These are phyloP conservation scores for Mucor ambiguus DNA, from an alignment of 371 early-diverging fungal species.

Conservation along the genomic window DNA sequence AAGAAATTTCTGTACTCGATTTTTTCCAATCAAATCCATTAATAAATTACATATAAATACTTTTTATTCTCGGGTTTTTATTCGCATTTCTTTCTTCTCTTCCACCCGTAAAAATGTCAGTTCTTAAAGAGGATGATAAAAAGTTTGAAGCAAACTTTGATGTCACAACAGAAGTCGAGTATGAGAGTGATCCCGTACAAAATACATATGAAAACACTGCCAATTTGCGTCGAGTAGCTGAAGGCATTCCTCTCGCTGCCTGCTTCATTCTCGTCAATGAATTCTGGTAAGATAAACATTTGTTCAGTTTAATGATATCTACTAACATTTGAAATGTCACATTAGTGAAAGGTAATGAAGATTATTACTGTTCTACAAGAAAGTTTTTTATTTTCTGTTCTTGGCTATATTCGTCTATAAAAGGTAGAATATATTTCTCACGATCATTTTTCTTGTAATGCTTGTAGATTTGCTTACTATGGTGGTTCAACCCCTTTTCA, in stretches of 20 bases:
- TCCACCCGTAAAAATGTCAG: not conserved
- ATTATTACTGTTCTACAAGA: not conserved
- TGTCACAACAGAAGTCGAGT: slow-evolving; percentile 22
- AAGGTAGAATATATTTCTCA: slow-evolving; percentile 12
- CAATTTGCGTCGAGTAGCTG: slow-evolving; percentile 36
- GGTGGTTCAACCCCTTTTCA: slow-evolving; percentile 71
- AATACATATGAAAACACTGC: slow-evolving; percentile 12
- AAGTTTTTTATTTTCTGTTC: not conserved
- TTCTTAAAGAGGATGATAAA: slow-evolving; percentile 30
- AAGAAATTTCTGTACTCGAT: not conserved
- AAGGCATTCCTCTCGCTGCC: slow-evolving; percentile 50
- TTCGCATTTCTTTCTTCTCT: slow-evolving; percentile 11
- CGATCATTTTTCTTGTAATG: slow-evolving; percentile 24
- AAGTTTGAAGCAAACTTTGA: slow-evolving; percentile 22
- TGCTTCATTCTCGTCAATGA: slow-evolving; percentile 59
- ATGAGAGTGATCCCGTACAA: slow-evolving; percentile 17
- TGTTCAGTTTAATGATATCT: not conserved
- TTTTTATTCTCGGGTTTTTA: not conserved
- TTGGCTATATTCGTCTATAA: slow-evolving; percentile 8
- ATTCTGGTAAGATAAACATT: slow-evolving; percentile 28
- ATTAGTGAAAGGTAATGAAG: slow-evolving; percentile 29
- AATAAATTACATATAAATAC: not conserved
- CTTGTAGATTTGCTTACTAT: slow-evolving; percentile 67
- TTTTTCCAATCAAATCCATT: not conserved
- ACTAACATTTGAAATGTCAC: slow-evolving; percentile 1